Evolutionary conservation across 1,139 yeast species (phyloP).

Genomic region (Kluyveromyces marxianus): DNA sequence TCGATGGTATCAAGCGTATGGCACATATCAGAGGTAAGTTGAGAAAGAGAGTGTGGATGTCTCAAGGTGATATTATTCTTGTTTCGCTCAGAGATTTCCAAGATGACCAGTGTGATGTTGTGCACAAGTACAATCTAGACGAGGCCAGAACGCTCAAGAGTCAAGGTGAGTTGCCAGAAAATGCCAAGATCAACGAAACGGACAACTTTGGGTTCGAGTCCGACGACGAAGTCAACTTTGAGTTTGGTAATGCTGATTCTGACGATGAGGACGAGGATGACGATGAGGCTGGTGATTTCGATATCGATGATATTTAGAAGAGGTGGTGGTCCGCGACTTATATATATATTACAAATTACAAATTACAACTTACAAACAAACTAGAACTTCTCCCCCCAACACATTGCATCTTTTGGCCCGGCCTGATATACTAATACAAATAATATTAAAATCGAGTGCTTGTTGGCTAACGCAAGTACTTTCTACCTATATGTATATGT

Average conservation of each 20-base stretch:
- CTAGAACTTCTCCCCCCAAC: too few relatives aligned
- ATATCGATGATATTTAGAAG: conserved; percentile 48
- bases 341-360: too few relatives aligned
- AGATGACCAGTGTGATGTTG: conserved; percentile 97
- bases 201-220: conserved; percentile 96
- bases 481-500: too few relatives aligned
- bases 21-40: conserved; percentile 98
- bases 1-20: conserved; percentile 87
- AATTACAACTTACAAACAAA: too few relatives aligned
- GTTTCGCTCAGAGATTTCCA: conserved; percentile 97
- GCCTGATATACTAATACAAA: too few relatives aligned
- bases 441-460: too few relatives aligned
- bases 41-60: conserved; percentile 99
- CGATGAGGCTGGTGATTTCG: conserved; percentile 65
- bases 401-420: too few relatives aligned
- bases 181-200: conserved; percentile 95
- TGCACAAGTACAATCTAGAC: conserved; percentile 92
- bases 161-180: conserved; percentile 94
- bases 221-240: conserved; percentile 96
- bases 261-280: conserved; percentile 67
- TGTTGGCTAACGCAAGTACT: too few relatives aligned
- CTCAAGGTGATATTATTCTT: conserved; percentile 94
- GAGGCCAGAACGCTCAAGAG: conserved; percentile 96
- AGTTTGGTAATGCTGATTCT: conserved; percentile 91
- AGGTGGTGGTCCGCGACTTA: background rate